A percentile compares a stretch with the other conserved stretches of the same genome.
Conservation (phyloP, 176 grass and related monocot species). For the Rhipidocladum racemiflorum region DNA sequence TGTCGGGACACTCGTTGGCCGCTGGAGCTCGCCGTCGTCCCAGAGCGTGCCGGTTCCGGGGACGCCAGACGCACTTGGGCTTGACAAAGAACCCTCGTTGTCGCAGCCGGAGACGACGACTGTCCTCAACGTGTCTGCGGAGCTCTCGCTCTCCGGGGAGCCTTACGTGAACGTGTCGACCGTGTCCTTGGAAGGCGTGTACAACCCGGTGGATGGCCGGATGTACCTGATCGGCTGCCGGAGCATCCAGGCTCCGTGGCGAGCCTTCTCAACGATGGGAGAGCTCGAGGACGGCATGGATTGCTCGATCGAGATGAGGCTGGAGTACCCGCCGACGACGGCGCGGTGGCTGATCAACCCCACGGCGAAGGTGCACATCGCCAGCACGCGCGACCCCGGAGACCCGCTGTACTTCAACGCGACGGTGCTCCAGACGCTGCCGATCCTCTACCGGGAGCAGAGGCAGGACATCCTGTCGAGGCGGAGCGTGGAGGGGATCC, state of each 20-base stretch:
- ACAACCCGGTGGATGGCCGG: conserved; percentile 67
- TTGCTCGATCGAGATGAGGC: conserved; percentile 77
- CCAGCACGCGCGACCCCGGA: conserved; percentile 48
- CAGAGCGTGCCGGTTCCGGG: background rate
- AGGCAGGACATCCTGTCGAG: conserved; percentile 73
- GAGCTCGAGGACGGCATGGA: conserved; percentile 60
- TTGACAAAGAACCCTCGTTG: background rate
- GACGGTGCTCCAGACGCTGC: conserved; percentile 66
- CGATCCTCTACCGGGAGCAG: conserved; percentile 63
- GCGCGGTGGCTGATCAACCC: conserved; percentile 83
- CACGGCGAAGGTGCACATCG: conserved; percentile 50
- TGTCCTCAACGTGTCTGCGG: conserved; percentile 42
- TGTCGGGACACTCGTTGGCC: conserved; percentile 55
- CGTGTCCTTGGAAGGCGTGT: conserved; percentile 71
- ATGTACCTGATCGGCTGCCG: conserved; percentile 91
- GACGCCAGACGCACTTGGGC: background rate
- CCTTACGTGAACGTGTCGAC: conserved; percentile 34
- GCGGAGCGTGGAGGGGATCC: conserved; percentile 75
- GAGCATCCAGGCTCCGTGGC: conserved; percentile 40
- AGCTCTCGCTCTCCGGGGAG: conserved; percentile 24
- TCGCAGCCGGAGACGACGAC: background rate
- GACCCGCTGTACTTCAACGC: conserved; percentile 56
- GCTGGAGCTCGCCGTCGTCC: background rate
- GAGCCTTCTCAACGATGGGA: conserved; percentile 19
- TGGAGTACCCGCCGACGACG: conserved; percentile 84